Base-by-base conservation (phyloP, 2,329 filamentous ascomycete genomes). In the Microcyclosporella mali region DNA sequence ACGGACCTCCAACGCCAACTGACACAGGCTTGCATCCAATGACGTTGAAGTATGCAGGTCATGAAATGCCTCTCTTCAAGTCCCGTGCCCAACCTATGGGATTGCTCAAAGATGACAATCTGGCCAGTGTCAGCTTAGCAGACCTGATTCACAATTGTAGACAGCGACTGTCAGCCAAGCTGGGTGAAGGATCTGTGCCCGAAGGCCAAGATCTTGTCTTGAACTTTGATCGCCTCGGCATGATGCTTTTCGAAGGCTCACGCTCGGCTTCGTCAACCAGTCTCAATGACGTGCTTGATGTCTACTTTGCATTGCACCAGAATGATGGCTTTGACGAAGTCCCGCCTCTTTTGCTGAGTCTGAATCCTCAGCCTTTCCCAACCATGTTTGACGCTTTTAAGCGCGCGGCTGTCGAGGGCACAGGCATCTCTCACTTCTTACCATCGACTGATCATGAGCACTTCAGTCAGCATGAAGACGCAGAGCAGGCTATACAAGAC, bases 31-130 rank as follows among this genome's bases (percentile, higher is more conserved):
- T 65, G 25, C 62, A 75, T 58, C 68, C 72, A 35, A 69, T 79
- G 14, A 70, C 70, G 31, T 68, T 82, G 14, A 56, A 70, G n/a
- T 82, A 79, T 55, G 69, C 73, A 46, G 72, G 70, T 11, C 67
- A 66, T 37, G 72, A 77, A 41, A 77, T 80, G 48, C 75, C 72
- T 11, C 60, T 82, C 6, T 82, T 82, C 53, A 75, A 77, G 28
- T 76, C 74, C 2, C 65, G 66, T 16, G 70, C 71, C 46, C 68
- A 70, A 43, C 72, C 77, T 42, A 68, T 72, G 21, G 70, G 75
- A 48, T 75, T 82, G 33, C 65, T 82, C 16, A 68, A 74, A 50
- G 73, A 82, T 53, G 68, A 73, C 48, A 67, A 67, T 21, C 60
- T 82, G 31, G 71, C 71, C n/a, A 69, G 72, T 49, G 67, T 72